Evolutionary conservation across 768 basidiomycete genomes (phyloP), one percentile per base, ranked within the genome.

Genomic region (Exidia glandulosa): DNA sequence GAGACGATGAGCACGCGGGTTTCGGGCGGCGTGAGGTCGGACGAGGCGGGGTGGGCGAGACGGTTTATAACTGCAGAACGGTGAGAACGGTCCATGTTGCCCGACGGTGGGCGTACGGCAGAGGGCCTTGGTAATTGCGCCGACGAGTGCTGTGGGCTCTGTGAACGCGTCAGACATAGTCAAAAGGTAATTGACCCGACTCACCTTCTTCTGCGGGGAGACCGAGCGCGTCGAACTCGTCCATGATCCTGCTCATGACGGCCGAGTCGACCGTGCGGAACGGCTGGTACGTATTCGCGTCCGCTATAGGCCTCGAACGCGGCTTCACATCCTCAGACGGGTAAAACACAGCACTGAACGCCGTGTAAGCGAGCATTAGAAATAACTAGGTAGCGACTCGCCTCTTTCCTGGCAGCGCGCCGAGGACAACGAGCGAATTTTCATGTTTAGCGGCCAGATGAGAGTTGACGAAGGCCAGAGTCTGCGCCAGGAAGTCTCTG

Each of bases 381-480:
- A 7, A 27, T 19, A 47, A 57, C 27, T 0, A 0, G 12, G 2
- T 9, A 12, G 19, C 32, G 9, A 66, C 76, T 31, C 3, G 90
- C 91, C 90, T 93, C 72, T 85, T 86, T 25, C 83, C 84, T 1
- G 90, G 89, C 54, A 93, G 77, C 3, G 94, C 95, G 7, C 84
- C 95, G 69, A 92, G 95, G 59, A 97, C 88, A 5, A 93, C 90
- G 37, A 99, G 78, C 3, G 88, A 82, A 69, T 99, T 99, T 70
- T 95, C 94, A 74, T 94, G 87, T 64, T 87, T 84, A 63, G 84
- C 81, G 1, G 94, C 94, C 62, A 98, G 81, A 73, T 98, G 94
- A 2, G 93, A 83, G 68, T 99, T 98, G 67, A 95, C 76, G 67
- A 97, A 95, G 32, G 89, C 86, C 60, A 97, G 81, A 30, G 96